A percentile compares a stretch with the other conserved stretches of the same genome.
These are phyloP conservation scores for Hymenoscyphus albidus DNA, from an alignment of 2,329 filamentous ascomycete genomes.

Conservation along the genomic window DNA sequence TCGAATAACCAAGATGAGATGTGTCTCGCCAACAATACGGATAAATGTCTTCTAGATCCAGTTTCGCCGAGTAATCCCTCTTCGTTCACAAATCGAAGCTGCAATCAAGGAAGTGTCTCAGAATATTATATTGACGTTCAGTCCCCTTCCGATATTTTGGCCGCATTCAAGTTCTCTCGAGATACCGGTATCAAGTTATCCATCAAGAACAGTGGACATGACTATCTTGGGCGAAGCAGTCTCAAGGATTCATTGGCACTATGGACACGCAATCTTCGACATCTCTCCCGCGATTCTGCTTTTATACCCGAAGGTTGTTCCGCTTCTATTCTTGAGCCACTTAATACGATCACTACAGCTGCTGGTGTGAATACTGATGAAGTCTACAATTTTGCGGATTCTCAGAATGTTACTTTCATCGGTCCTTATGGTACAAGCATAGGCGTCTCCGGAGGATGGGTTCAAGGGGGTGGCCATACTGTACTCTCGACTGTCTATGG, in stretches of 20 bases:
- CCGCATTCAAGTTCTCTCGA: background rate
- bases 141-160: background rate
- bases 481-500: slow-evolving; percentile 48
- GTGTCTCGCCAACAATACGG: background rate
- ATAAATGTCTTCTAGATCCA: slow-evolving; percentile 3
- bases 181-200: background rate
- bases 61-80: background rate
- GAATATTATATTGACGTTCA: background rate
- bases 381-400: slow-evolving; percentile 28
- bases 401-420: slow-evolving; percentile 29
- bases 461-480: slow-evolving; percentile 51
- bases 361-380: slow-evolving; percentile 28
- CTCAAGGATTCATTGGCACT: slow-evolving; percentile 19
- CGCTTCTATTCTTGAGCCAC: slow-evolving; percentile 13
- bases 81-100: background rate
- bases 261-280: slow-evolving; percentile 19
- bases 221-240: slow-evolving; percentile 28
- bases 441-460: slow-evolving; percentile 47
- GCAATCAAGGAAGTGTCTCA: slow-evolving; percentile 4
- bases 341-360: slow-evolving; percentile 26
- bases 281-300: slow-evolving; percentile 5
- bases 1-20: background rate
- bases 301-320: slow-evolving; percentile 20
- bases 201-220: slow-evolving; percentile 15
- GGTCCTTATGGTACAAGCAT: slow-evolving; percentile 39